These are phyloP conservation scores for Pyrenophora graminea DNA, from an alignment of 2,329 filamentous ascomycete species.

Conservation along the genomic window DNA sequence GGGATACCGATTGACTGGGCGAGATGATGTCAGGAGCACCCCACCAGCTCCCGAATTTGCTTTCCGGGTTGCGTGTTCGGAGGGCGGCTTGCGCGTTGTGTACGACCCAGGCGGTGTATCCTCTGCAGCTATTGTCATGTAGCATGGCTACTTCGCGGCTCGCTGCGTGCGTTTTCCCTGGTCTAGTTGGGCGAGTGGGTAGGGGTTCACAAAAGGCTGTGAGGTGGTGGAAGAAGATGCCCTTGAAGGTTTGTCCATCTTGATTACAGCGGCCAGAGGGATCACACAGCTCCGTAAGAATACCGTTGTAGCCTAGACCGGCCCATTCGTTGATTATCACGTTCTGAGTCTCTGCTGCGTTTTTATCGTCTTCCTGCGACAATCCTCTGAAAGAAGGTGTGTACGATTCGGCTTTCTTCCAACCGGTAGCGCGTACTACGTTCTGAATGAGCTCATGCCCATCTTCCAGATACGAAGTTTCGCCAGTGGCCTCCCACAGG, in stretches of 20 bases:
- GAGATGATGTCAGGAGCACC: constrained; percentile 51
- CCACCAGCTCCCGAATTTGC: constrained; percentile 90
- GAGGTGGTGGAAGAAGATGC: constrained; percentile 91
- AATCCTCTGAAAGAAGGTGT: constrained; percentile 1
- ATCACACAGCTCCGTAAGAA: constrained; percentile 86
- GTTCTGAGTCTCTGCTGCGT: not conserved
- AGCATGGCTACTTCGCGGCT: constrained; percentile 25
- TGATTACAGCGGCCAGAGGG: constrained; percentile 74
- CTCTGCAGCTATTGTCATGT: constrained; percentile 66
- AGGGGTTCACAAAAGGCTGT: constrained; percentile 75
- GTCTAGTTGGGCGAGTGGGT: constrained; percentile 50
- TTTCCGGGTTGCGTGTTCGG: constrained; percentile 66
- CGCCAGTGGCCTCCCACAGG: constrained; percentile 77
- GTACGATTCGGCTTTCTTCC: constrained; percentile 49
- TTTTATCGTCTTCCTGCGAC: not conserved
- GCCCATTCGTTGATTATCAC: constrained; percentile 57
- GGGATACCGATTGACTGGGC: not conserved
- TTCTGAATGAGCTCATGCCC: constrained; percentile 76
- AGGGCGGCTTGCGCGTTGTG: constrained; percentile 78
- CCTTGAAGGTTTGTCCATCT: constrained; percentile 88
- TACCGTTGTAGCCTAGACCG: constrained; percentile 76
- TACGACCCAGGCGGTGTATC: constrained; percentile 75
- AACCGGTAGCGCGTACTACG: constrained; percentile 80
- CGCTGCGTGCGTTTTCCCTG: constrained; percentile 51
- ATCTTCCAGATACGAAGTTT: constrained; percentile 72